Base-by-base conservation (phyloP, 495 filamentous ascomycete genomes). In the Terfezia claveryi region DNA sequence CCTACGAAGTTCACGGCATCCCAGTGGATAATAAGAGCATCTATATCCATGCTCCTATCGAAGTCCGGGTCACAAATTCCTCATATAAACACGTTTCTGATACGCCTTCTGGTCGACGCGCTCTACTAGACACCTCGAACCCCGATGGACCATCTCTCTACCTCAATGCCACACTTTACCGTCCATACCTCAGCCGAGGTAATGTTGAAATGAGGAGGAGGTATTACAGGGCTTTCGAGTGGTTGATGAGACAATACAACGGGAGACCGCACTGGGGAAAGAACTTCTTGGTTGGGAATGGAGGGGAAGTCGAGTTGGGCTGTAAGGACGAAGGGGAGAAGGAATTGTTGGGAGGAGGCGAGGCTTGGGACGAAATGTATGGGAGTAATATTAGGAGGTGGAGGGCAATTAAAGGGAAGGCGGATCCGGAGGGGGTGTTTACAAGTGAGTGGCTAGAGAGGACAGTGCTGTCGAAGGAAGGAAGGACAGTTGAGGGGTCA, bases 181-280 rank as follows among this genome's bases (percentile, higher is more conserved):
- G 91, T 7, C 85, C 91, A 1, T 95, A 94, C 66, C 70, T 76
- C 61, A 74, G 71, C 36, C 84, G 95, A 64, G 82, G 82, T 66
- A 73, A 68, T 53, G 71, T 75, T 55, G 23, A 12, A 12, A 20
- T 14, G 14, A 14, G 41, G 14, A 20, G 14, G 41, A 76, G 87
- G 36, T 98, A 94, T 68, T 96, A 95, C 66, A 72, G 85, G 65
- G 91, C 85, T 1, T 95, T 98, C 58, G 91, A 98, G 71, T 91
- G 80, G 73, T 78, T 98, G 51, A 96, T 96, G 91, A 80, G 79
- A 37, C 84, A 94, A 53, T 69, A 93, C 55, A 85, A 83, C 54
- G 91, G 85, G n/a, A 73, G 75, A 51, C 91, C 91, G 37, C 91
- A 98, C 68, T 98, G 91, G 87, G 91, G 92, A 8, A 98, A 98